Percentiles rank a stretch among this genome's conserved stretches.
These are phyloP conservation scores for Ballota nigra DNA, from an alignment of 257 asterid genomes.

Conservation along the genomic window DNA sequence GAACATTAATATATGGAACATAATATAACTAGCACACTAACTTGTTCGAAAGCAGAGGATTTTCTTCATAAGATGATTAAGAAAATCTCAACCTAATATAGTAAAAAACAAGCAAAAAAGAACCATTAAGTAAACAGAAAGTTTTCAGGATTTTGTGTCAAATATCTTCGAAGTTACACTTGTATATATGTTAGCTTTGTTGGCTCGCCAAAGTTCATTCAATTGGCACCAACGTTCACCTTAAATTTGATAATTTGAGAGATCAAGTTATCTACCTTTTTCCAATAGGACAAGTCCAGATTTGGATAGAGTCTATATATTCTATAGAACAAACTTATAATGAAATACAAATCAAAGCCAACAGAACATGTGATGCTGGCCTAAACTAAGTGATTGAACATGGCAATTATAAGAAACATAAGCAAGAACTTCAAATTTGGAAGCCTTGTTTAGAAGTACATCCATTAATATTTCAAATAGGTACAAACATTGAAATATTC, in stretches of 20 bases:
- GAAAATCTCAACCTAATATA: constrained; percentile 1
- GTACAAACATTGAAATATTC: not conserved
- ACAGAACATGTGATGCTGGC: constrained; percentile 9
- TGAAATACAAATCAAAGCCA: not conserved
- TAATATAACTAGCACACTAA: constrained; percentile 10
- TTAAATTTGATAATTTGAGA: not conserved
- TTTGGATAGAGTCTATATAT: not conserved
- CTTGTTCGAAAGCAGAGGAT: constrained; percentile 12
- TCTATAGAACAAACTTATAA: not conserved
- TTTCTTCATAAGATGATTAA: constrained; percentile 7
- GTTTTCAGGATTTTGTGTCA: constrained; percentile 15
- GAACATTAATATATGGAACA: constrained; percentile 4
- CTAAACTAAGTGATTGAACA: constrained; percentile 12
- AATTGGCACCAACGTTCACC: constrained; percentile 4
- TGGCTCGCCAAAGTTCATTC: not conserved
- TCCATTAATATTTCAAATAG: constrained; percentile 5
- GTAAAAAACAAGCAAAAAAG: constrained; percentile 15
- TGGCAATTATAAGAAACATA: not conserved
- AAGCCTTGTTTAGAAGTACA: not conserved
- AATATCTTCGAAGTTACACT: not conserved
- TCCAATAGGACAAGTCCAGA: constrained; percentile 4
- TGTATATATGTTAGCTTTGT: not conserved
- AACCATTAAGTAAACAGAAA: not conserved
- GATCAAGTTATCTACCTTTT: not conserved
- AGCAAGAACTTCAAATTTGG: not conserved